Conservation (phyloP, 1,284 basidiomycete genomes). For the Trametes hirsuta region DNA sequence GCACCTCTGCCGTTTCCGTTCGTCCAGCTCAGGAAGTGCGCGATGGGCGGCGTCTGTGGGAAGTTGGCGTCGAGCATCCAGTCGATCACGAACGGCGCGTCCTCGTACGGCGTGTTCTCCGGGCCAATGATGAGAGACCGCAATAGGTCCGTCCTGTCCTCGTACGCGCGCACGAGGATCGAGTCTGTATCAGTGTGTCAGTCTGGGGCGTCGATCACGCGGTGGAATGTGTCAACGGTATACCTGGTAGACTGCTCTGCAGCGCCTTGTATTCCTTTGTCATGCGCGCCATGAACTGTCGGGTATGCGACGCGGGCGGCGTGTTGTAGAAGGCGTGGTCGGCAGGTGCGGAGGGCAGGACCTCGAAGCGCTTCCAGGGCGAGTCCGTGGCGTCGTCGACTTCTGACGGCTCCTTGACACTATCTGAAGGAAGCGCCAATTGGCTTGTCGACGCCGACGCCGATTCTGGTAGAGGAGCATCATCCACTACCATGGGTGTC, state of each 20-base stretch:
- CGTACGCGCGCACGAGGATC: conserved; percentile 73
- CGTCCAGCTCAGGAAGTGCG: conserved; percentile 93
- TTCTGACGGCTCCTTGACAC: conserved; percentile 32
- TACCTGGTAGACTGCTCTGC: conserved; percentile 80
- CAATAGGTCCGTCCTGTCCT: conserved; percentile 85
- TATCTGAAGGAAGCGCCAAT: conserved; percentile 31
- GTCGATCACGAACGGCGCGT: conserved; percentile 94
- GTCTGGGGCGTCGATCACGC: not conserved
- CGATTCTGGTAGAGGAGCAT: conserved; percentile 13
- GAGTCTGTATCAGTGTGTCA: conserved; percentile 48
- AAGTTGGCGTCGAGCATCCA: conserved; percentile 90
- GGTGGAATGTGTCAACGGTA: conserved; percentile 22
- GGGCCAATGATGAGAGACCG: conserved; percentile 91
- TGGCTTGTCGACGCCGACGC: conserved; percentile 11
- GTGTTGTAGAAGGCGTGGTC: conserved; percentile 84
- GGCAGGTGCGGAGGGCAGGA: conserved; percentile 71
- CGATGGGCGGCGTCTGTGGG: conserved; percentile 84
- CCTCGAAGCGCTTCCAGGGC: conserved; percentile 77
- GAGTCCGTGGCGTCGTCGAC: conserved; percentile 30
- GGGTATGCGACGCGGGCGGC: conserved; percentile 63
- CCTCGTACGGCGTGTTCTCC: conserved; percentile 90
- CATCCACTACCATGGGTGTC: conserved; percentile 12
- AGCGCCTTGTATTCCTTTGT: conserved; percentile 86
- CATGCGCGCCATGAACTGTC: conserved; percentile 75
- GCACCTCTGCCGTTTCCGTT: conserved; percentile 89